Evolutionary conservation across 805 yeast species (phyloP), one percentile per base, ranked within the genome.

Genomic region (Candida arabinofermentans): DNA sequence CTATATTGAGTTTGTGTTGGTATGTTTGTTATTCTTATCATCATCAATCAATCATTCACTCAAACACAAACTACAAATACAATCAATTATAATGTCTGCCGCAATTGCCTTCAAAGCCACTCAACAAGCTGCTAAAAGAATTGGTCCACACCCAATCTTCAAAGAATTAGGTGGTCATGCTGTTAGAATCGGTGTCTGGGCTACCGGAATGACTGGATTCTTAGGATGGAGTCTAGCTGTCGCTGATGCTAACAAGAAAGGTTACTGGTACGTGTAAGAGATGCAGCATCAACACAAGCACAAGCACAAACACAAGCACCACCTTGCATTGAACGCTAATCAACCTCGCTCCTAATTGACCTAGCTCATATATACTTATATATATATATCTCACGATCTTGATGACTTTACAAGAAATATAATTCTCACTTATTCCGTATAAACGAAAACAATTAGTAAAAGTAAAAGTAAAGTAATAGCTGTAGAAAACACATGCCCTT

Each of bases 131-230:
- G 48, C 55, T 18, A 32, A 43, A 27, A 58, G 66, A 51, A 34
- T 64, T 16, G 68, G 68, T 14, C 67, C 69, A 45, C 51, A 60
- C 52, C 62, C 66, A 34, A 35, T 46, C 16, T 23, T 54, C 33
- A 42, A 27, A 4, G 56, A 53, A 38, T 41, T 57, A 26, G 58
- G 53, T 24, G 41, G 47, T 29, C 64, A 58, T 34, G 50, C 54
- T 34, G 57, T 56, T 24, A 54, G 42, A 27, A 33, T 65, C 18
- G 59, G 48, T 6, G 30, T 35, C 2, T 65, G 69, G 68, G 62
- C 57, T 19, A 41, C 35, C 8, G 14, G 34, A 2, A 34, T 61
- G 36, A 35, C 47, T 19, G 46, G 45, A 8, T 64, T 64, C 54
- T 42, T 60, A 5, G 19, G 46, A 3, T 65, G 69, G 69, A 67